phyloP scores from a whole-genome alignment of 345 rosid genomes.

The Cardiospermum halicacabum region DNA sequence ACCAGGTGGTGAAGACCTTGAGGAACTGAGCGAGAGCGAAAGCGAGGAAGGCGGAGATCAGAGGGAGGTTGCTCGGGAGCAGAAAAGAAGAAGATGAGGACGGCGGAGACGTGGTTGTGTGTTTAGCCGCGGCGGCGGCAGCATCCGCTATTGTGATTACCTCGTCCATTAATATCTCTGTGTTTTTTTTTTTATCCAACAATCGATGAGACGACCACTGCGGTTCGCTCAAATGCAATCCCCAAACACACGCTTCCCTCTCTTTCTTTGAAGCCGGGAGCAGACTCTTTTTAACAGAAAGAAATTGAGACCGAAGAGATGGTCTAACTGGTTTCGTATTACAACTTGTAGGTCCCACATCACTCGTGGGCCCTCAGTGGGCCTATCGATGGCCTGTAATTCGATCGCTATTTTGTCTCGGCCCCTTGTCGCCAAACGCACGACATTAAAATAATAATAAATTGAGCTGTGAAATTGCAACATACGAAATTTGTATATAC shows the following conservation, averaged over 20 bases:
- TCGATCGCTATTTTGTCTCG: background rate
- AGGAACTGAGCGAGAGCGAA: conserved; percentile 94
- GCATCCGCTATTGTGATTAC: conserved; percentile 56
- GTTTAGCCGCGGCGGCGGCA: conserved; percentile 21
- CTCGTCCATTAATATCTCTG: conserved; percentile 40
- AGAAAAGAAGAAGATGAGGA: conserved; percentile 37
- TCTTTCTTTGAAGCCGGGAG: background rate
- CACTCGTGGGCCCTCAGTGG: background rate
- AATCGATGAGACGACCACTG: background rate
- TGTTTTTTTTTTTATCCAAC: background rate
- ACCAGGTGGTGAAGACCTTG: conserved; percentile 95
- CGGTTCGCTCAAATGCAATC: background rate
- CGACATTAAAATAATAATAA: too few species aligned
- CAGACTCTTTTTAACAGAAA: background rate
- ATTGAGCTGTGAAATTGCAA: too few species aligned
- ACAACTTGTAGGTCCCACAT: background rate
- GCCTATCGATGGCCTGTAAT: background rate
- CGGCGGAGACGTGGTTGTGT: conserved; percentile 9
- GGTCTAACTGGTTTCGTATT: background rate
- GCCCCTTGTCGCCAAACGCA: background rate
- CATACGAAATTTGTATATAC: too few species aligned
- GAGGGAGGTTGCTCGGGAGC: conserved; percentile 67
- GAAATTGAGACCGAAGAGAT: background rate
- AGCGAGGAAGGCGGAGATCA: conserved; percentile 82
- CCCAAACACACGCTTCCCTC: background rate